Conservation (phyloP, 2,329 filamentous ascomycete genomes). For the Stachybotrys chlorohalonatus region DNA sequence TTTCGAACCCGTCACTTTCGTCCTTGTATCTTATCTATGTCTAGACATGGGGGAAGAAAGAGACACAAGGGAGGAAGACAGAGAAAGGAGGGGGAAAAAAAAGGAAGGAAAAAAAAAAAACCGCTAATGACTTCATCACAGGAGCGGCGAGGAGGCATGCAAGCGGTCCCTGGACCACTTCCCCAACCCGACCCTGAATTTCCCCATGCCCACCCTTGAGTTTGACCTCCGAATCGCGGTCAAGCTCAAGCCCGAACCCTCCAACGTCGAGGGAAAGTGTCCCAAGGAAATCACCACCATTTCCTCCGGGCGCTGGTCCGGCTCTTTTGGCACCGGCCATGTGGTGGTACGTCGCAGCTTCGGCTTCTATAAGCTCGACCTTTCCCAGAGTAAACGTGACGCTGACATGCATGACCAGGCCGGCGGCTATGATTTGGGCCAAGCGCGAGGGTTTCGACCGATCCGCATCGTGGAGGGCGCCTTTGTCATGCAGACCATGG, state of each 20-base stretch:
- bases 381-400: conserved; percentile 6
- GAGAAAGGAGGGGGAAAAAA: neutral
- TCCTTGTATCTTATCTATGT: neutral
- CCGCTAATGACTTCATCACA: conserved; percentile 7
- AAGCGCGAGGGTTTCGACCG: conserved; percentile 29
- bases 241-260: conserved; percentile 30
- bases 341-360: conserved; percentile 28
- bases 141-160: conserved; percentile 27
- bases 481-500: conserved; percentile 38
- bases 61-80: neutral
- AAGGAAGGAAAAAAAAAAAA: neutral
- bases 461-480: conserved; percentile 37
- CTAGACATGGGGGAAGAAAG: neutral
- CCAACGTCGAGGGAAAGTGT: conserved; percentile 32
- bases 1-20: neutral
- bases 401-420: conserved; percentile 18
- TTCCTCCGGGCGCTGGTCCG: conserved; percentile 36
- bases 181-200: conserved; percentile 30
- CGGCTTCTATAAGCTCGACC: neutral
- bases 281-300: conserved; percentile 41
- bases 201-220: conserved; percentile 35
- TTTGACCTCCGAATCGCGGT: conserved; percentile 44
- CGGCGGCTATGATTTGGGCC: conserved; percentile 32
- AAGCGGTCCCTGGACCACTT: conserved; percentile 29
- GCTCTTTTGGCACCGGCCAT: conserved; percentile 37